Conservation (phyloP, 2,329 filamentous ascomycete genomes). For the Venturia pyrina region DNA sequence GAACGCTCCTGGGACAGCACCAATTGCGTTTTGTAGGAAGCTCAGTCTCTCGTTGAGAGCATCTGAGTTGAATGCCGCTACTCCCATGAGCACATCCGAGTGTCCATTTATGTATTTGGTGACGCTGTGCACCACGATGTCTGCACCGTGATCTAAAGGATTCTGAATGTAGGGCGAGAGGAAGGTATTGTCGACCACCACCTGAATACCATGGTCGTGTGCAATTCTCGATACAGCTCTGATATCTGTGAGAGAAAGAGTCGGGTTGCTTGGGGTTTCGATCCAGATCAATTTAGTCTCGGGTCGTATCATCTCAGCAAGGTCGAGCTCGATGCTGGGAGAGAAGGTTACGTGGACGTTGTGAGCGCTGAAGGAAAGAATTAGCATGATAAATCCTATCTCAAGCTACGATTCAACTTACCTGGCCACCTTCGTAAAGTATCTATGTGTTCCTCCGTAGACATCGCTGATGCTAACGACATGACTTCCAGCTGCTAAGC, state of each 20-base stretch:
- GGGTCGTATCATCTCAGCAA: constrained; percentile 71
- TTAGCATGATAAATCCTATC: background rate
- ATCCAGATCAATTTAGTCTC: constrained; percentile 97
- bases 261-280: constrained; percentile 90
- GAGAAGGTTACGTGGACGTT: constrained; percentile 93
- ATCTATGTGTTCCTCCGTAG: constrained; percentile 94
- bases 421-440: constrained; percentile 95
- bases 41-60: constrained; percentile 64
- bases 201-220: constrained; percentile 78
- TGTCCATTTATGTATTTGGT: constrained; percentile 99
- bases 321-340: constrained; percentile 80
- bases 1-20: constrained; percentile 87
- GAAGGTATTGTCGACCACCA: constrained; percentile 99
- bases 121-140: constrained; percentile 93
- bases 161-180: constrained; percentile 94
- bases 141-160: constrained; percentile 86
- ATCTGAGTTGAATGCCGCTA: constrained; percentile 87
- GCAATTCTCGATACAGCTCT: constrained; percentile 71
- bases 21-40: constrained; percentile 96
- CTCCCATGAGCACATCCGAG: constrained; percentile 92
- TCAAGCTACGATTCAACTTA: background rate
- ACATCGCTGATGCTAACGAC: constrained; percentile 96
- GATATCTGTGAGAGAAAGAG: constrained; percentile 86
- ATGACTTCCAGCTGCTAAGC: constrained; percentile 80
- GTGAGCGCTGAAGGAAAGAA: constrained; percentile 49